These are phyloP conservation scores for Triglochin maritima DNA, from an alignment of 106 monocot genomes.

Conservation along the genomic window DNA sequence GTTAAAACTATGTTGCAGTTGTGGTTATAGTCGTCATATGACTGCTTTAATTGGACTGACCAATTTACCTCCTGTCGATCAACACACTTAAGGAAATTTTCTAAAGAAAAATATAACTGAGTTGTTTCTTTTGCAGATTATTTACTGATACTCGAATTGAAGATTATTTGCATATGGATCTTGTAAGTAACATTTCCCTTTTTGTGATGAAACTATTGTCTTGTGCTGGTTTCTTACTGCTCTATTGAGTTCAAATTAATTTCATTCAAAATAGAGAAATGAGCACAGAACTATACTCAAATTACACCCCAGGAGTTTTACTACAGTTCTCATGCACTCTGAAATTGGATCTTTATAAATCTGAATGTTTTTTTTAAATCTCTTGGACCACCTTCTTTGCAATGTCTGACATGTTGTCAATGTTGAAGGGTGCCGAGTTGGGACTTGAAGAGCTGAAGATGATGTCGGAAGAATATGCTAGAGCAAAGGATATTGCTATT, in stretches of 20 bases:
- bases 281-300: neutral
- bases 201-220: neutral
- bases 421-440: slow-evolving; percentile 34
- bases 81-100: too few species aligned
- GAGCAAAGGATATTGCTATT: slow-evolving; percentile 45
- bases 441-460: slow-evolving; percentile 43
- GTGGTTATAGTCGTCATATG: too few species aligned
- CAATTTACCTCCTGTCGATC: too few species aligned
- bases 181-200: slow-evolving; percentile 40
- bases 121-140: slow-evolving; percentile 31
- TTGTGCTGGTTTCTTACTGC: neutral
- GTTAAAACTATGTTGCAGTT: too few species aligned
- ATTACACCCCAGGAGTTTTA: neutral
- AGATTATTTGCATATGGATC: slow-evolving; percentile 65
- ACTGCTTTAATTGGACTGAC: too few species aligned
- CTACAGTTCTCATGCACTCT: neutral
- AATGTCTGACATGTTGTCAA: neutral
- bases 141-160: slow-evolving; percentile 50
- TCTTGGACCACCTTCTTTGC: neutral
- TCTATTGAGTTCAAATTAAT: neutral
- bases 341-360: neutral
- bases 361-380: neutral
- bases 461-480: slow-evolving; percentile 54
- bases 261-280: neutral
- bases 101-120: too few species aligned